phyloP scores from a whole-genome alignment of 371 early-diverging fungal species.

The Mortierella sp. region DNA sequence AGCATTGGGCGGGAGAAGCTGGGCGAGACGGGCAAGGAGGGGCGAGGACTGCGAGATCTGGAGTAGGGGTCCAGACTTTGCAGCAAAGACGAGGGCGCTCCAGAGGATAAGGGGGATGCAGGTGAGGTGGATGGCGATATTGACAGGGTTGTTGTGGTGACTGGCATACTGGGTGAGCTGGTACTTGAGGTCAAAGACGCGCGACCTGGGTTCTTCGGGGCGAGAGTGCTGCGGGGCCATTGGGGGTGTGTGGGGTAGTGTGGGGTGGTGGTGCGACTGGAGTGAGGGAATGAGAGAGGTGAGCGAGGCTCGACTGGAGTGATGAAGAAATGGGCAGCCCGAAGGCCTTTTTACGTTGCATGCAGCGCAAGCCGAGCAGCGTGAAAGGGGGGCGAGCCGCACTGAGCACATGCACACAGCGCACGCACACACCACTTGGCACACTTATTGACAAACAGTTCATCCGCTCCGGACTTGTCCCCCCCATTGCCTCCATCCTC shows the following conservation, averaged over 20 bases:
- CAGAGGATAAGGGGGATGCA: conserved; percentile 92
- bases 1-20: conserved; percentile 60
- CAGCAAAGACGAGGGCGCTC: conserved; percentile 73
- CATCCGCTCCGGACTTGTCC: too few relatives aligned
- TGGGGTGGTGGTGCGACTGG: background rate
- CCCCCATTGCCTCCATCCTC: too few relatives aligned
- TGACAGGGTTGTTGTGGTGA: conserved; percentile 79
- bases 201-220: conserved; percentile 9
- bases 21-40: conserved; percentile 22
- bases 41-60: conserved; percentile 1
- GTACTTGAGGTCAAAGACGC: conserved; percentile 70
- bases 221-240: conserved; percentile 18
- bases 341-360: too few relatives aligned
- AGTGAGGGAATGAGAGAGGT: background rate
- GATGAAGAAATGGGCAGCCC: too few relatives aligned
- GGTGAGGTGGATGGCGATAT: conserved; percentile 84
- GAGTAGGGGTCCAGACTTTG: conserved; percentile 64
- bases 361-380: too few relatives aligned
- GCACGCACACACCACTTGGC: too few relatives aligned
- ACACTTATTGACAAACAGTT: too few relatives aligned
- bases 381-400: too few relatives aligned
- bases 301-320: too few relatives aligned
- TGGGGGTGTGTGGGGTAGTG: background rate
- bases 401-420: too few relatives aligned
- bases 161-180: conserved; percentile 81